phyloP scores from a whole-genome alignment of 2,329 filamentous ascomycete genomes.

The Sclerotinia spermophila region DNA sequence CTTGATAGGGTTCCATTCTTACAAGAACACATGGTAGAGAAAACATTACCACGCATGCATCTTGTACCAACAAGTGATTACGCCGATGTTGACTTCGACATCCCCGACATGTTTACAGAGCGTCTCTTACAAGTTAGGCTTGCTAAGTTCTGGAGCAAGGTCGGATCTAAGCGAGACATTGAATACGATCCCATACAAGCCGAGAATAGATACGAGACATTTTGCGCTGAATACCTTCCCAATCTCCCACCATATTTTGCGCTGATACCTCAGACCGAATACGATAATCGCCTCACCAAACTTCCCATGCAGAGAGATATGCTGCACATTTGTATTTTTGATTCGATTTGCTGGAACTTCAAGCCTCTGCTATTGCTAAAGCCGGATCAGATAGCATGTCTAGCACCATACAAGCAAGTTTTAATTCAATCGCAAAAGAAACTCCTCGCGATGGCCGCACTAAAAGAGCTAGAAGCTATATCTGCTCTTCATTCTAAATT shows the following conservation, averaged over 20 bases:
- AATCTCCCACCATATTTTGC: neutral
- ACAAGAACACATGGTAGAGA: neutral
- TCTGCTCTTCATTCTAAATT: neutral
- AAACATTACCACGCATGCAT: slow-evolving; percentile 5
- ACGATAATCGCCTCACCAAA: neutral
- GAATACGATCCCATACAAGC: slow-evolving; percentile 1
- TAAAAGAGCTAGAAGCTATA: neutral
- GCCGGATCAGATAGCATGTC: neutral
- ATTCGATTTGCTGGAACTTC: neutral
- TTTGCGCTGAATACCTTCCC: slow-evolving; percentile 1
- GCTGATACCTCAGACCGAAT: neutral
- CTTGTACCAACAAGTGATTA: neutral
- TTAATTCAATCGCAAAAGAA: neutral
- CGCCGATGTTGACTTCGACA: neutral
- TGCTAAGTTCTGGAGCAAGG: neutral
- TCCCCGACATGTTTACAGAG: slow-evolving; percentile 1
- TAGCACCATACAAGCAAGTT: slow-evolving; percentile 3
- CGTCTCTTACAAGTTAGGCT: slow-evolving; percentile 2
- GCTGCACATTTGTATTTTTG: slow-evolving; percentile 5
- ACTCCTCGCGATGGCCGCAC: neutral
- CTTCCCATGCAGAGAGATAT: slow-evolving; percentile 6
- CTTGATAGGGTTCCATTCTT: neutral
- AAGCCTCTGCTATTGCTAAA: neutral
- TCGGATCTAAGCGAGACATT: neutral
- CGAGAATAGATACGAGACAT: neutral